phyloP scores from a whole-genome alignment of 495 filamentous ascomycete species.

The Thermothielavioides terrestris region DNA sequence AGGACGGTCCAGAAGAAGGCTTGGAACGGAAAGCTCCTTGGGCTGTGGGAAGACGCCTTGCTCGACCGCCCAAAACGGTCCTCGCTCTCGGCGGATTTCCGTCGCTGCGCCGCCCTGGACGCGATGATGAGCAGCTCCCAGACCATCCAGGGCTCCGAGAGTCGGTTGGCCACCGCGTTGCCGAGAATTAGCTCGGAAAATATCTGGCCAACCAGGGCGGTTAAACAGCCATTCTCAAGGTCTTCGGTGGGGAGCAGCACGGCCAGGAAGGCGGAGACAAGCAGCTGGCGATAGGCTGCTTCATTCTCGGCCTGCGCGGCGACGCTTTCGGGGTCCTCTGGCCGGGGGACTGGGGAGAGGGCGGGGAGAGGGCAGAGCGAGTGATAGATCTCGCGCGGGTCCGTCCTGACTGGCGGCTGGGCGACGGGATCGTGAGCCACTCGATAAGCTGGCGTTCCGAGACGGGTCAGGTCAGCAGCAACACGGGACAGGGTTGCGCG shows the following conservation, averaged over 20 bases:
- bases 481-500: neutral
- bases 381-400: slow-evolving; percentile 68
- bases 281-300: slow-evolving; percentile 66
- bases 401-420: slow-evolving; percentile 48
- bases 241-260: slow-evolving; percentile 87
- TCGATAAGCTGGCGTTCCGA: slow-evolving; percentile 42
- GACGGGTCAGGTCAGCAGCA: slow-evolving; percentile 10
- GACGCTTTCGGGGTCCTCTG: slow-evolving; percentile 39
- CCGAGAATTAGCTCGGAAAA: slow-evolving; percentile 79
- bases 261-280: slow-evolving; percentile 69
- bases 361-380: slow-evolving; percentile 70
- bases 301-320: slow-evolving; percentile 66
- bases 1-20: slow-evolving; percentile 59
- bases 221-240: slow-evolving; percentile 75
- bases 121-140: slow-evolving; percentile 66
- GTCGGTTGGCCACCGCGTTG: slow-evolving; percentile 62
- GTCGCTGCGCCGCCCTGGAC: slow-evolving; percentile 19
- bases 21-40: slow-evolving; percentile 27
- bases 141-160: slow-evolving; percentile 77
- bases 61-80: slow-evolving; percentile 1
- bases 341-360: slow-evolving; percentile 63
- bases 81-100: slow-evolving; percentile 7
- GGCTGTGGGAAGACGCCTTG: slow-evolving; percentile 5
- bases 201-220: slow-evolving; percentile 72
- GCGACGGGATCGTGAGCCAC: slow-evolving; percentile 41